Percentiles rank a stretch among this genome's conserved stretches.
These are phyloP conservation scores for Penicillium digitatum DNA, from an alignment of 2,329 filamentous ascomycete species.

Conservation along the genomic window DNA sequence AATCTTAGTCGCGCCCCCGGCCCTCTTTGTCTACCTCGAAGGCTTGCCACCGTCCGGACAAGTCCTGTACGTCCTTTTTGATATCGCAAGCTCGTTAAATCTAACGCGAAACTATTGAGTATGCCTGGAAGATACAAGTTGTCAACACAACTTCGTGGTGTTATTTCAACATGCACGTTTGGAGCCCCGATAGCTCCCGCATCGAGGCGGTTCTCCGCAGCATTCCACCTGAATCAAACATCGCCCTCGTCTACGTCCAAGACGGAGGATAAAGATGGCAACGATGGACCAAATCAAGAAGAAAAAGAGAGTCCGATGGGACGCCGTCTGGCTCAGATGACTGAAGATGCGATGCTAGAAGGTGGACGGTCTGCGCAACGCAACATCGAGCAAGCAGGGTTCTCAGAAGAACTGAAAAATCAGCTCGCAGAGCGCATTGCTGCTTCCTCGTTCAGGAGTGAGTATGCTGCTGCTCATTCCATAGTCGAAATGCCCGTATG, in stretches of 20 bases:
- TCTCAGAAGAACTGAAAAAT: slow-evolving; percentile 58
- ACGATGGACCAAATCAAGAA: slow-evolving; percentile 22
- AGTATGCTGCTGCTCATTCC: slow-evolving; percentile 53
- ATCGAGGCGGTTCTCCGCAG: slow-evolving; percentile 22
- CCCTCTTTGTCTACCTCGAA: background rate
- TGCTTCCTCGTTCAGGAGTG: slow-evolving; percentile 51
- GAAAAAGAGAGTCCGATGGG: slow-evolving; percentile 54
- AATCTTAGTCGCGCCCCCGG: slow-evolving; percentile 10
- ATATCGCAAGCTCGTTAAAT: background rate
- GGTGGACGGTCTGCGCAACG: slow-evolving; percentile 54
- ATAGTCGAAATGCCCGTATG: slow-evolving; percentile 51
- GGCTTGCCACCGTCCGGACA: slow-evolving; percentile 8
- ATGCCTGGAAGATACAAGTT: slow-evolving; percentile 25
- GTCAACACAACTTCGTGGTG: slow-evolving; percentile 13
- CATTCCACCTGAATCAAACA: slow-evolving; percentile 24
- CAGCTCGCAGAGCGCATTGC: slow-evolving; percentile 58
- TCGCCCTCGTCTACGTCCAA: slow-evolving; percentile 14
- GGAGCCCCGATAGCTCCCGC: slow-evolving; percentile 12
- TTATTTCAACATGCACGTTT: slow-evolving; percentile 13
- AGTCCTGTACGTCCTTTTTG: background rate
- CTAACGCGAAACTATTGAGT: background rate
- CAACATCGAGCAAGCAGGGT: slow-evolving; percentile 58
- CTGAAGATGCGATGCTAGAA: slow-evolving; percentile 54
- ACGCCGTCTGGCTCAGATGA: slow-evolving; percentile 56
- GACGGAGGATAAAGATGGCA: slow-evolving; percentile 11